phyloP scores from a whole-genome alignment of 1,139 yeast species.

The Eremothecium sinecaudum region DNA sequence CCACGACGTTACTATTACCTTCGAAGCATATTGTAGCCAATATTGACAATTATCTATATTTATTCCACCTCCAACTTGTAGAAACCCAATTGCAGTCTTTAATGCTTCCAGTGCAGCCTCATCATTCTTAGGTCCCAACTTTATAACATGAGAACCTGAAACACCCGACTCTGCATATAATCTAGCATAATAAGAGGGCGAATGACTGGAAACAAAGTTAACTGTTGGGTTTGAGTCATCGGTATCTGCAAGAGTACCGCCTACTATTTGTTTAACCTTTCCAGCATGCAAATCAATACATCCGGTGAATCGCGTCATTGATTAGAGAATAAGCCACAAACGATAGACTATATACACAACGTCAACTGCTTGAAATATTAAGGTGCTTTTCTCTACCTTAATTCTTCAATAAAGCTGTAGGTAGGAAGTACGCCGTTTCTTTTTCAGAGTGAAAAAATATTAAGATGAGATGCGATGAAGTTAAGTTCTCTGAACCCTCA shows the following conservation, averaged over 20 bases:
- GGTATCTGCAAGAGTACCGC: conserved; percentile 70
- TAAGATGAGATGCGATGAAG: too few species aligned
- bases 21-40: conserved; percentile 43
- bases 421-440: too few species aligned
- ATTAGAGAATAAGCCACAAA: background rate
- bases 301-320: conserved; percentile 84
- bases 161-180: conserved; percentile 53
- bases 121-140: conserved; percentile 77
- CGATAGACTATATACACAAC: too few species aligned
- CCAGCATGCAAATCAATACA: conserved; percentile 94
- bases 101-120: conserved; percentile 74
- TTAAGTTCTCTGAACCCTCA: too few species aligned
- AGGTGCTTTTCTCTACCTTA: too few species aligned
- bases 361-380: too few species aligned
- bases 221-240: conserved; percentile 37
- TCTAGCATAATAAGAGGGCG: conserved; percentile 69
- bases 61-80: conserved; percentile 94
- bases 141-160: conserved; percentile 82
- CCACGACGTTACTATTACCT: conserved; percentile 86
- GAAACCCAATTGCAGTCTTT: conserved; percentile 55
- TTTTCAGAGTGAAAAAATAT: too few species aligned
- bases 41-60: conserved; percentile 56
- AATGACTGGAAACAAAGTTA: conserved; percentile 69
- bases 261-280: conserved; percentile 92
- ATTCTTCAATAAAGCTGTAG: too few species aligned